Evolutionary conservation across 2,329 filamentous ascomycete genomes (phyloP).

Genomic region (Harringtonia aguacate): DNA sequence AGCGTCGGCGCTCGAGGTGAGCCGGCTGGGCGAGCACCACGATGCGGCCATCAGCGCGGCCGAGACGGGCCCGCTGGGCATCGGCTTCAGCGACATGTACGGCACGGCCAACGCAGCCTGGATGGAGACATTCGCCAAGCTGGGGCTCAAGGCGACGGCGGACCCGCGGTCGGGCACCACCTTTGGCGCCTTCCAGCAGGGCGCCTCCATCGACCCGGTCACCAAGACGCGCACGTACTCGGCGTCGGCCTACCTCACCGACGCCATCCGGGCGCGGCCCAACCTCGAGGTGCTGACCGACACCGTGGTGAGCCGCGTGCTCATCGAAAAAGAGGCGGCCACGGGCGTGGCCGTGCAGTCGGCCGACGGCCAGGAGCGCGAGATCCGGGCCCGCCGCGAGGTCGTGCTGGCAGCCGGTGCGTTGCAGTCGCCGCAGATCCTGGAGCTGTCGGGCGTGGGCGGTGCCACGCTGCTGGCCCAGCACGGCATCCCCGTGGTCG

Average conservation of each 20-base stretch:
- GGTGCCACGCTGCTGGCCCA: conserved; percentile 27
- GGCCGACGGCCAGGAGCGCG: conserved; percentile 3
- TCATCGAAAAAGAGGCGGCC: conserved; percentile 10
- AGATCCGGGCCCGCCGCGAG: conserved; percentile 15
- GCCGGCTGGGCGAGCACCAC: conserved; percentile 21
- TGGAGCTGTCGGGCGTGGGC: conserved; percentile 26
- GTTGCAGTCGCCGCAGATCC: conserved; percentile 23
- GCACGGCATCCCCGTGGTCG: conserved; percentile 24
- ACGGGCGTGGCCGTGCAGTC: conserved; percentile 14
- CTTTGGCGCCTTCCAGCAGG: conserved; percentile 6
- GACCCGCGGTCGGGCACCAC: conserved; percentile 17
- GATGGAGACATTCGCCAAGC: conserved; percentile 23
- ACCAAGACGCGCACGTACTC: conserved; percentile 9
- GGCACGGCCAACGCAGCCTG: conserved; percentile 22
- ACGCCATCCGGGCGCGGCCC: conserved; percentile 3
- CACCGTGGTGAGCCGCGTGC: conserved; percentile 15
- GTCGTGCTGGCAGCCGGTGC: conserved; percentile 31
- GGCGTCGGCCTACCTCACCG: conserved; percentile 9
- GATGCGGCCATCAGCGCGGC: conserved; percentile 10
- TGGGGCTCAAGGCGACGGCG: conserved; percentile 20
- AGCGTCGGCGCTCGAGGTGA: conserved; percentile 16
- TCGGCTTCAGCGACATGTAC: conserved; percentile 25
- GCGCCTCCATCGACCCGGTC: conserved; percentile 8
- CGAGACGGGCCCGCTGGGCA: conserved; percentile 23
- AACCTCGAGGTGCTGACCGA: conserved; percentile 12